Evolutionary conservation across 192 early-diverging fungal genomes (phyloP).

Genomic region (Rhizoclosmatium sp.): DNA sequence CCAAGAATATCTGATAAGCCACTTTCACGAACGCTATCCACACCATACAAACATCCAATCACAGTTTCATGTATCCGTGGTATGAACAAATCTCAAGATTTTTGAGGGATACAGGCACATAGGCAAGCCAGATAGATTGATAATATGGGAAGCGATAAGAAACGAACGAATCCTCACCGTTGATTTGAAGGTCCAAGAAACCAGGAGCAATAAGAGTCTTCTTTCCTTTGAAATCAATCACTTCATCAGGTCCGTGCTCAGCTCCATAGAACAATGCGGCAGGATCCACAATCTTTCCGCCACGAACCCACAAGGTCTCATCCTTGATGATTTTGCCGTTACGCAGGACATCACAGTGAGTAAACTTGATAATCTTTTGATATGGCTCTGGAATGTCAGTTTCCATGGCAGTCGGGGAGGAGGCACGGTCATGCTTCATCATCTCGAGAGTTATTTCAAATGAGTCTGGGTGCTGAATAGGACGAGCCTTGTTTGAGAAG

Average conservation of each 20-base stretch:
- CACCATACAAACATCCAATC: neutral
- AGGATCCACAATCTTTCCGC: constrained; percentile 81
- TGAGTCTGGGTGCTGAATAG: constrained; percentile 13
- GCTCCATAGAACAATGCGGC: constrained; percentile 74
- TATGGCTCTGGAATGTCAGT: neutral
- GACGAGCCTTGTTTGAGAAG: constrained; percentile 12
- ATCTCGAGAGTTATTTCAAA: constrained; percentile 18
- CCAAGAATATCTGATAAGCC: neutral
- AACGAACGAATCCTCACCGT: constrained; percentile 58
- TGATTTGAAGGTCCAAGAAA: constrained; percentile 83
- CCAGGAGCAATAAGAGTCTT: constrained; percentile 75
- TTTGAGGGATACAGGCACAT: neutral
- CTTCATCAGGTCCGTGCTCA: constrained; percentile 67
- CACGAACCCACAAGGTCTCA: constrained; percentile 75
- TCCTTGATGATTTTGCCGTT: constrained; percentile 78
- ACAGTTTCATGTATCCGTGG: neutral
- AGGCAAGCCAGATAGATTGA: neutral
- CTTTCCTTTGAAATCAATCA: constrained; percentile 74
- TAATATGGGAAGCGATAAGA: neutral
- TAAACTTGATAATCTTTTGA: constrained; percentile 68
- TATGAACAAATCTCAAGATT: neutral
- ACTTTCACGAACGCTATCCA: neutral
- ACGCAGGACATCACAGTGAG: constrained; percentile 78
- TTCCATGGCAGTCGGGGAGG: constrained; percentile 17
- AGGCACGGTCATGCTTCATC: neutral